Percentiles rank a stretch among this genome's conserved stretches.
phyloP scores from a whole-genome alignment of 176 grass and related monocot species.

The Carex myosuroides region DNA sequence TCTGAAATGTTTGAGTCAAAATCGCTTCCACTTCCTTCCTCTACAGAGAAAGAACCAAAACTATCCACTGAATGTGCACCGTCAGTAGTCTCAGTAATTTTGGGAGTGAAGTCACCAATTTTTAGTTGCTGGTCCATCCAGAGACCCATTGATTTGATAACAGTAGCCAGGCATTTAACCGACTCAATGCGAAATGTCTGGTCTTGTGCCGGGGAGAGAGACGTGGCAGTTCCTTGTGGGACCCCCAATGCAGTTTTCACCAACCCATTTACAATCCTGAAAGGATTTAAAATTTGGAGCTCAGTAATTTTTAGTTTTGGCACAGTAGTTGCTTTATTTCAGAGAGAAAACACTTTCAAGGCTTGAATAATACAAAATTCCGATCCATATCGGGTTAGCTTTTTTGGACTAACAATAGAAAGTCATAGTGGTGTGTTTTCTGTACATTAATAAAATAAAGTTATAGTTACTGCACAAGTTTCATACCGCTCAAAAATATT shows the following conservation, averaged over 20 bases:
- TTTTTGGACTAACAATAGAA: background rate
- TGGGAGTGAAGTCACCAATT: conserved; percentile 63
- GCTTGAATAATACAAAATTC: background rate
- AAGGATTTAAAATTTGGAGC: conserved; percentile 18
- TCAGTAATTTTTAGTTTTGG: conserved; percentile 1
- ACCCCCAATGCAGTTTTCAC: conserved; percentile 91
- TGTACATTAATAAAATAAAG: background rate
- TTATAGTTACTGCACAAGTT: background rate
- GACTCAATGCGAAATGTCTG: conserved; percentile 87
- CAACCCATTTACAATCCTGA: conserved; percentile 92
- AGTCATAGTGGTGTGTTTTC: background rate
- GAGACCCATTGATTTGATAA: conserved; percentile 66
- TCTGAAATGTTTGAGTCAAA: conserved; percentile 47
- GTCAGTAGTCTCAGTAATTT: conserved; percentile 35
- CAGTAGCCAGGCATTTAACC: conserved; percentile 71
- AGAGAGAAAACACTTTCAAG: conserved; percentile 13
- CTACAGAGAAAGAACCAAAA: conserved; percentile 49
- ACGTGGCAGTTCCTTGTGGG: conserved; percentile 70
- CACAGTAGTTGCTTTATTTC: conserved; percentile 46
- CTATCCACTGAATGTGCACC: conserved; percentile 41
- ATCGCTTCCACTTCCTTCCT: conserved; percentile 66
- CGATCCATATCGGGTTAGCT: background rate
- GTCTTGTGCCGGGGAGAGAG: conserved; percentile 76
- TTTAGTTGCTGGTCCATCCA: conserved; percentile 93
- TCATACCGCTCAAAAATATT: conserved; percentile 95